Evolutionary conservation across 345 rosid species (phyloP), one percentile per base, ranked within the genome.

Genomic region (Melaleuca quinquenervia): DNA sequence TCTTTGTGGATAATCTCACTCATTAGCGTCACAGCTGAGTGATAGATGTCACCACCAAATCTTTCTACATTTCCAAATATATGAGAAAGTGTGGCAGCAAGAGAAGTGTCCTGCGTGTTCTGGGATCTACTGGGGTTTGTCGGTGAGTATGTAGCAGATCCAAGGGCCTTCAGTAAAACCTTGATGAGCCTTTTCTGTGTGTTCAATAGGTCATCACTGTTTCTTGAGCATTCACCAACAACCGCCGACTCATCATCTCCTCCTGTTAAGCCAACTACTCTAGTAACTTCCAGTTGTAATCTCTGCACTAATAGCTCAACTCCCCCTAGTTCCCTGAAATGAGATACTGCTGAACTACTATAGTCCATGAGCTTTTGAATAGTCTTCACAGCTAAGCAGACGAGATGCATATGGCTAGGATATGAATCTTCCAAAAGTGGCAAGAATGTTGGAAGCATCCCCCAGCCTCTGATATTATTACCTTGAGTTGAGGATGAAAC

Each of bases 11-110:
- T 94, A 82, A 96, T 92, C 87, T 97, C 98, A 89, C 98, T 96
- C 99, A 97, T 97, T 60, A 97, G 96, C 70, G 98, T 96, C 88
- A 97, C 99, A 85, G 99, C 98, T 49, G 99, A 95, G 91, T 94
- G 91, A 86, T 94, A 97, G 58, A 97, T 96, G 84, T 96, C 99
- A 74, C 99, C 97, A 82, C 98, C 98, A 93, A 97, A 96, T 88
- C 94, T 97, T 89, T 90, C 94, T 22, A 95, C 93, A 89, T 94
- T 92, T 86, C 85, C 89, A 89, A 91, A 95, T 91, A 97, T 93
- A 82, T 92, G 90, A 3, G 98, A 92, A 90, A 97, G 91, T 52
- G 97, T 95, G 88, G 90, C 91, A 84, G 98, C 97, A 84, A 96
- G 89, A 83, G 94, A 89, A 89, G 92, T 92, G 70, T 97, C 99